These are phyloP conservation scores for Phytophthora megakarya DNA, from an alignment of 352 stramenopile genomes.

Conservation along the genomic window DNA sequence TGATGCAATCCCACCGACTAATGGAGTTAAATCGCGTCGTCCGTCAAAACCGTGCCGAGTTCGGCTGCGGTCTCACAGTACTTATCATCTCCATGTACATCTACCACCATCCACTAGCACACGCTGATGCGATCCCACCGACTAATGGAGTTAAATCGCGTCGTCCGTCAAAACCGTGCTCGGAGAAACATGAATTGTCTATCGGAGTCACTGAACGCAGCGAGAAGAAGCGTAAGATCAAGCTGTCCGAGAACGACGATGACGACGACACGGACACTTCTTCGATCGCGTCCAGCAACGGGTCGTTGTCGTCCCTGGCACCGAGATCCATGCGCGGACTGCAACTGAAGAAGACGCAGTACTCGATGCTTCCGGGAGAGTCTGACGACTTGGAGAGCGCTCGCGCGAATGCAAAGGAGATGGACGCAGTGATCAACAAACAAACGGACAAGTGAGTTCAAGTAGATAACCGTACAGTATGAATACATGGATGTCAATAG, in stretches of 20 bases:
- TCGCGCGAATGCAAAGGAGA: conserved; percentile 26
- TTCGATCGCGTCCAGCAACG: conserved; percentile 25
- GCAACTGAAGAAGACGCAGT: conserved; percentile 64
- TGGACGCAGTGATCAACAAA: conserved; percentile 21
- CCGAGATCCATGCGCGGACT: conserved; percentile 26
- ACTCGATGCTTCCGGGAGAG: conserved; percentile 53
- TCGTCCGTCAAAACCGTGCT: conserved; percentile 21
- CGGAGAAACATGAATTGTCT: conserved; percentile 10
- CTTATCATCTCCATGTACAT: conserved; percentile 89
- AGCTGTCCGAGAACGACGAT: conserved; percentile 17
- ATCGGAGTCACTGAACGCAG: conserved; percentile 11
- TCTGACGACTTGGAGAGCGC: conserved; percentile 36
- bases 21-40: conserved; percentile 15
- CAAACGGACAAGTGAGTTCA: conserved; percentile 19
- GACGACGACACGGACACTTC: conserved; percentile 26
- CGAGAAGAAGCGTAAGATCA: conserved; percentile 27
- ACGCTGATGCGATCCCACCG: conserved; percentile 8
- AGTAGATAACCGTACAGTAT: conserved; percentile 14
- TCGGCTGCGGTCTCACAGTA: conserved; percentile 77
- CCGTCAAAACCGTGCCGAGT: too few relatives aligned
- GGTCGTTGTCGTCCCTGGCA: conserved; percentile 22
- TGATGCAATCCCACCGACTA: conserved; percentile 1
- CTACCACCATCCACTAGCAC: conserved; percentile 69
- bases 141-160: conserved; percentile 13
- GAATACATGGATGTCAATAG: conserved; percentile 15